Evolutionary conservation across 2,329 filamentous ascomycete species (phyloP).

Genomic region (Xylaria sp.): DNA sequence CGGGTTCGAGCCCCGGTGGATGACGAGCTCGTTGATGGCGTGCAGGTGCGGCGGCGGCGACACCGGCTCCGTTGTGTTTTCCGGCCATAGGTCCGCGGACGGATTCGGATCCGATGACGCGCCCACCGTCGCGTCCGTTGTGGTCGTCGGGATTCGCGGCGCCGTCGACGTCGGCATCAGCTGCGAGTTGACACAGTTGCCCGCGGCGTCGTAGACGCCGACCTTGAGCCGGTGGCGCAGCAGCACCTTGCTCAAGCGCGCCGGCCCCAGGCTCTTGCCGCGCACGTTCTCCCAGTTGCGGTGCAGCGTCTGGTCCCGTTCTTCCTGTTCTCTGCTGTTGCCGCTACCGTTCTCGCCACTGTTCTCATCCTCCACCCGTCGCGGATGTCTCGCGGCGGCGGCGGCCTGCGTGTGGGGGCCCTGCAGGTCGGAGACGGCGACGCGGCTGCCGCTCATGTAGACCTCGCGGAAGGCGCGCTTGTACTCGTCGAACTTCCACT

Average conservation of each 20-base stretch:
- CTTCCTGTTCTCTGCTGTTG: background rate
- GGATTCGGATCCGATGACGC: too few relatives aligned
- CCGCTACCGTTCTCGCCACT: background rate
- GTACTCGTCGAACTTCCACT: slow-evolving; percentile 94
- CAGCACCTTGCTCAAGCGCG: slow-evolving; percentile 76
- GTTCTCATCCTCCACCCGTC: slow-evolving; percentile 35
- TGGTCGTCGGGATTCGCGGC: slow-evolving; percentile 39
- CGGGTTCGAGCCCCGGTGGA: slow-evolving; percentile 87
- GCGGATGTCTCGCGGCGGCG: slow-evolving; percentile 29
- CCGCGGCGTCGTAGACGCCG: slow-evolving; percentile 75
- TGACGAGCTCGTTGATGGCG: slow-evolving; percentile 93
- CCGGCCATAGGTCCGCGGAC: too few relatives aligned
- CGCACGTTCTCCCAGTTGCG: slow-evolving; percentile 71
- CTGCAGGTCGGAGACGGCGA: slow-evolving; percentile 49
- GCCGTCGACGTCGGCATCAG: slow-evolving; percentile 52
- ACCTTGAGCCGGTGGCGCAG: slow-evolving; percentile 86
- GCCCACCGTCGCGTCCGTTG: too few relatives aligned
- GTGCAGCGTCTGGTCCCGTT: slow-evolving; percentile 9
- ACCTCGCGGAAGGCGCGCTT: slow-evolving; percentile 91
- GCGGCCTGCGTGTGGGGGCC: slow-evolving; percentile 45
- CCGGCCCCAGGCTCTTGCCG: slow-evolving; percentile 79
- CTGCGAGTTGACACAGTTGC: slow-evolving; percentile 59
- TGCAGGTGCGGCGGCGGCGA: slow-evolving; percentile 50
- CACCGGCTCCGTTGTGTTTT: too few relatives aligned
- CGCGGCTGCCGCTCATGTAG: slow-evolving; percentile 74